A percentile compares a stretch with the other conserved stretches of the same genome.
Evolutionary conservation across 768 basidiomycete species (phyloP).

Genomic region (Mycena indigotica): DNA sequence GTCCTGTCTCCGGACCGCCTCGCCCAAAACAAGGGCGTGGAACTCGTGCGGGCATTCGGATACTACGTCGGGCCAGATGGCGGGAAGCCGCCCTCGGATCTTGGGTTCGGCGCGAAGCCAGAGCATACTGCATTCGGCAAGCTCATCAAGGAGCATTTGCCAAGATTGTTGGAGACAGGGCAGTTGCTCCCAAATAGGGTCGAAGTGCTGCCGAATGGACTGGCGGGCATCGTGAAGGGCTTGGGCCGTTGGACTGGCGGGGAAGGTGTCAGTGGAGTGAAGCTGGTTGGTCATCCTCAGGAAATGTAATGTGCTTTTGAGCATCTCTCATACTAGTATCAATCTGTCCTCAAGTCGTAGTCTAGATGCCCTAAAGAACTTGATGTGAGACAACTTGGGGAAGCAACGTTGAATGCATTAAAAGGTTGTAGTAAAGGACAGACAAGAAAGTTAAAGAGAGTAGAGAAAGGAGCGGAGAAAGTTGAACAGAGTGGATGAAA

Average conservation of each 20-base stretch:
- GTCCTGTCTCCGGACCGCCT: background rate
- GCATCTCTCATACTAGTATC: too few species aligned
- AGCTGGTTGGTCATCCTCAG: conserved; percentile 18
- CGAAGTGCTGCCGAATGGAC: conserved; percentile 46
- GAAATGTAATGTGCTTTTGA: conserved; percentile 3
- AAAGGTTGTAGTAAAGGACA: too few species aligned
- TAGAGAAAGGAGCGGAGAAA: too few species aligned
- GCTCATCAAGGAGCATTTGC: conserved; percentile 24
- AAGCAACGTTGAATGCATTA: too few species aligned
- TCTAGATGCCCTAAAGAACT: too few species aligned
- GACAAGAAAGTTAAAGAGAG: too few species aligned
- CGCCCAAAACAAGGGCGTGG: background rate
- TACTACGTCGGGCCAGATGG: conserved; percentile 7
- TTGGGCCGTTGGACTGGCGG: conserved; percentile 28
- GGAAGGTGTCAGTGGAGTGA: conserved; percentile 6
- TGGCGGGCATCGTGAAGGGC: conserved; percentile 45
- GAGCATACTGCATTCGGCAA: conserved; percentile 24
- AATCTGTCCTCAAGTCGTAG: too few species aligned
- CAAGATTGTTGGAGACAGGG: conserved; percentile 35
- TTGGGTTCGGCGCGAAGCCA: conserved; percentile 21
- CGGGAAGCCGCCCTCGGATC: background rate
- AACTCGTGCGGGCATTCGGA: background rate
- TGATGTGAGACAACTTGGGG: too few species aligned
- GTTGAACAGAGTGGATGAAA: too few species aligned
- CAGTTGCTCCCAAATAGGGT: conserved; percentile 47